These are phyloP conservation scores for Lachancea mirantina DNA, from an alignment of 805 yeast genomes.

Conservation along the genomic window DNA sequence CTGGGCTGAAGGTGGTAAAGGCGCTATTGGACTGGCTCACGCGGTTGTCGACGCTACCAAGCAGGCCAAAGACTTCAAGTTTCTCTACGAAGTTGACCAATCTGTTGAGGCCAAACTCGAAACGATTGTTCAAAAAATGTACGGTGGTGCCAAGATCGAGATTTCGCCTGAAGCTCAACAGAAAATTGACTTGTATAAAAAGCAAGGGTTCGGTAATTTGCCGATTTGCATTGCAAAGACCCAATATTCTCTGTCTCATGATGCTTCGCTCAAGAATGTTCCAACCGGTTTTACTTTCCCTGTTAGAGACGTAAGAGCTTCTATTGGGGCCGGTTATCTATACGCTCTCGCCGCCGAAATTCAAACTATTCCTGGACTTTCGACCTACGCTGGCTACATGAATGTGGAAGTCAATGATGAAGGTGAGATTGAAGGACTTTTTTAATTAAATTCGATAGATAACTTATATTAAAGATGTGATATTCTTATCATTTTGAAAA, in stretches of 20 bases:
- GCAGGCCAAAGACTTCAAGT: constrained; percentile 43
- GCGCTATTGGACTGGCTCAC: constrained; percentile 77
- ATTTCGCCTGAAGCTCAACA: constrained; percentile 72
- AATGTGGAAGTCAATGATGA: constrained; percentile 85
- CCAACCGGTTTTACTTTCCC: constrained; percentile 94
- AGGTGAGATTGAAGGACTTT: constrained; percentile 91
- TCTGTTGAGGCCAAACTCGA: constrained; percentile 74
- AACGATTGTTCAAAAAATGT: constrained; percentile 79
- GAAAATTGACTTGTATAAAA: constrained; percentile 73
- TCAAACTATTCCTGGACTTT: constrained; percentile 95
- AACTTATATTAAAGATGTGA: too few relatives aligned
- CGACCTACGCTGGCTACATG: constrained; percentile 95
- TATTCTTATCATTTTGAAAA: too few relatives aligned
- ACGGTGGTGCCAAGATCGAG: constrained; percentile 84
- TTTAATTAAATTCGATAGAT: constrained; percentile 45
- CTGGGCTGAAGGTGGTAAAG: constrained; percentile 94
- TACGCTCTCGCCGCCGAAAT: constrained; percentile 96
- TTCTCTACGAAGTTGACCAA: constrained; percentile 62
- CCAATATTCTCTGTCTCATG: constrained; percentile 92
- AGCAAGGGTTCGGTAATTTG: constrained; percentile 82
- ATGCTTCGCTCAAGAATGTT: constrained; percentile 86
- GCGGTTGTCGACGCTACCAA: constrained; percentile 71
- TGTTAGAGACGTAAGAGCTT: constrained; percentile 86
- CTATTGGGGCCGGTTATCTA: constrained; percentile 94
- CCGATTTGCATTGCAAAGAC: constrained; percentile 98